Evolutionary conservation across 106 monocot genomes (phyloP).

Genomic region (Hemerocallis citrina): DNA sequence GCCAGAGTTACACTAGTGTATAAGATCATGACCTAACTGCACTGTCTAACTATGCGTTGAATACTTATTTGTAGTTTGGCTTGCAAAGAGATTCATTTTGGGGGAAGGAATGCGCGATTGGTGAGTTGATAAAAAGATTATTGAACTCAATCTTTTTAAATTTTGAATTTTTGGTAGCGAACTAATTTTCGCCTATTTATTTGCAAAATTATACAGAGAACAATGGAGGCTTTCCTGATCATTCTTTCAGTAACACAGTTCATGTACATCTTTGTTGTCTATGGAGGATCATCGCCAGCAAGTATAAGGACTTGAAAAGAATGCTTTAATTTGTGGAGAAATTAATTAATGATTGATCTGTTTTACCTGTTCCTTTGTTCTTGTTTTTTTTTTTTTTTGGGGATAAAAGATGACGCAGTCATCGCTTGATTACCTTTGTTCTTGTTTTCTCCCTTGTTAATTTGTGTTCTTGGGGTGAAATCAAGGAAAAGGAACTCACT

Average conservation of each 20-base stretch:
- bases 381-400: too few relatives aligned
- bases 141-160: too few relatives aligned
- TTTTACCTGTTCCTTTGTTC: too few relatives aligned
- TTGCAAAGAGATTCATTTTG: slow-evolving; percentile 63
- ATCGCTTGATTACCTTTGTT: neutral
- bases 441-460: neutral
- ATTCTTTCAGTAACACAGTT: slow-evolving; percentile 78
- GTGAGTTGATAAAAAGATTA: slow-evolving; percentile 19
- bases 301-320: slow-evolving; percentile 1
- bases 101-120: slow-evolving; percentile 60
- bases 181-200: too few relatives aligned
- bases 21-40: neutral
- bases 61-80: slow-evolving; percentile 44
- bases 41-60: neutral
- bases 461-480: slow-evolving; percentile 2
- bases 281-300: slow-evolving; percentile 15
- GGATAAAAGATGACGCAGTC: too few relatives aligned
- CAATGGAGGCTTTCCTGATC: slow-evolving; percentile 80
- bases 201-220: slow-evolving; percentile 52
- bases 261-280: slow-evolving; percentile 51
- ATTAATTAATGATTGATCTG: too few relatives aligned
- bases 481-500: neutral
- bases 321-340: neutral
- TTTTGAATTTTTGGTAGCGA: neutral
- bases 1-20: too few relatives aligned